phyloP scores from a whole-genome alignment of 768 basidiomycete genomes.

The Tricholoma furcatifolium region DNA sequence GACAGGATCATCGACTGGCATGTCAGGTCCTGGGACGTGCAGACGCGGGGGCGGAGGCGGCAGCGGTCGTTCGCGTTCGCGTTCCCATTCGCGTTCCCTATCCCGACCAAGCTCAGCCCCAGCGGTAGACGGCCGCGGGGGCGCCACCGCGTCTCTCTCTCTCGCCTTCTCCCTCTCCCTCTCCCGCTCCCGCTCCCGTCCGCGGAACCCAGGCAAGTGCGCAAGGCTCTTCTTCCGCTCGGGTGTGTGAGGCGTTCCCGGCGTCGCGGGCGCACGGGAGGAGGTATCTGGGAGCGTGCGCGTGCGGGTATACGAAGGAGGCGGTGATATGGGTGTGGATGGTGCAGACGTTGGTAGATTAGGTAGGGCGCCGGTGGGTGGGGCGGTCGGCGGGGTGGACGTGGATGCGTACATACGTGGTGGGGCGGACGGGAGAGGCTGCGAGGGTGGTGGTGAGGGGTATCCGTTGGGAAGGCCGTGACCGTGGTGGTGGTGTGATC shows the following conservation, averaged over 20 bases:
- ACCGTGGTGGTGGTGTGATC: constrained; percentile 13
- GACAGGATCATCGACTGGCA: no score
- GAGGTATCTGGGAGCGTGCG: constrained; percentile 1
- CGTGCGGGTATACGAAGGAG: not conserved
- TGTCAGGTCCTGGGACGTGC: not conserved
- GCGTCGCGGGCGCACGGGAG: not conserved
- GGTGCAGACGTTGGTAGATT: not conserved
- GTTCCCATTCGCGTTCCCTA: constrained; percentile 10
- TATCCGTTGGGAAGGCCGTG: constrained; percentile 6
- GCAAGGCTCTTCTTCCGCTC: constrained; percentile 14
- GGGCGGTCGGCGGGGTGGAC: constrained; percentile 9
- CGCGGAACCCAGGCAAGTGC: constrained; percentile 2
- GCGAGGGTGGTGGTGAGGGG: not conserved
- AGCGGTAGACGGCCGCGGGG: constrained; percentile 39
- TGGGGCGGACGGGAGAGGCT: constrained; percentile 12
- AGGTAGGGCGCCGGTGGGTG: not conserved
- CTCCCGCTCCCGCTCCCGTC: constrained; percentile 9
- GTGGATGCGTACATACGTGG: constrained; percentile 9
- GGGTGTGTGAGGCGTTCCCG: not conserved
- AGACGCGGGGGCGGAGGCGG: constrained; percentile 7
- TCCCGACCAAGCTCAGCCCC: constrained; percentile 18
- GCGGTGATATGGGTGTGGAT: no score
- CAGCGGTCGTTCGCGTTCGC: constrained; percentile 13
- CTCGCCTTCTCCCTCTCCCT: constrained; percentile 11
- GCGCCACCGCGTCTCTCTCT: not conserved